phyloP scores from a whole-genome alignment of 2,329 filamentous ascomycete species.

The Penicillium sp. region DNA sequence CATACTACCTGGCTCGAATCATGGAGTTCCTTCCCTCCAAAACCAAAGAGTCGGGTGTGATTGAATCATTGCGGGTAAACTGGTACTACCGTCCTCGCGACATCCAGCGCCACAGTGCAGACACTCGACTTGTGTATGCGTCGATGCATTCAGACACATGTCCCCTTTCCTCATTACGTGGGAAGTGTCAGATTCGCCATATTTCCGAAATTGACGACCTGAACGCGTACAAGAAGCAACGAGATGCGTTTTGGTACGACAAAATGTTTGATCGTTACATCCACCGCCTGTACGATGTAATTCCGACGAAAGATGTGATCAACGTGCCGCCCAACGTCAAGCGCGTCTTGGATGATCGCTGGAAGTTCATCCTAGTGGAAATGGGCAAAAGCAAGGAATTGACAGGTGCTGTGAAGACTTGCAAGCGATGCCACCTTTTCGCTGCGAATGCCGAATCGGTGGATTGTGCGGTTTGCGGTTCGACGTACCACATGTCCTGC shows the following conservation, averaged over 20 bases:
- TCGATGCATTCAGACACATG: conserved; percentile 99
- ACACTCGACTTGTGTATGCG: conserved; percentile 88
- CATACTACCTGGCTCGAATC: conserved; percentile 94
- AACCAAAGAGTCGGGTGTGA: conserved; percentile 69
- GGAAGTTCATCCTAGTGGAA: conserved; percentile 95
- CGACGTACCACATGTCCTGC: conserved; percentile 98
- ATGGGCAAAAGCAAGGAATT: conserved; percentile 91
- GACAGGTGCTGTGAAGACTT: conserved; percentile 92
- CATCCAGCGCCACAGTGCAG: conserved; percentile 86
- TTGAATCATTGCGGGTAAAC: conserved; percentile 90
- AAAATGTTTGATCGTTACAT: conserved; percentile 98
- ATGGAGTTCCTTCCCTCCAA: conserved; percentile 94
- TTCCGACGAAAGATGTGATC: conserved; percentile 87
- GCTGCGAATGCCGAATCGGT: conserved; percentile 97
- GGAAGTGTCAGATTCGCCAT: conserved; percentile 89
- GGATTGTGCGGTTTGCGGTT: conserved; percentile 90
- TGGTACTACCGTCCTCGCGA: conserved; percentile 98
- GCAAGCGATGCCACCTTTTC: conserved; percentile 88
- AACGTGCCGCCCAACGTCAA: conserved; percentile 96
- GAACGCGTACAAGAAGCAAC: conserved; percentile 79
- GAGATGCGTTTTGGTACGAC: conserved; percentile 94
- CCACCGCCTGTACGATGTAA: conserved; percentile 94
- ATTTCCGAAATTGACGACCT: conserved; percentile 80
- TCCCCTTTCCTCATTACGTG: conserved; percentile 86
- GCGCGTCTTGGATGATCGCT: conserved; percentile 91